Conservation (phyloP, 768 basidiomycete genomes). For the Trametes punicea region DNA sequence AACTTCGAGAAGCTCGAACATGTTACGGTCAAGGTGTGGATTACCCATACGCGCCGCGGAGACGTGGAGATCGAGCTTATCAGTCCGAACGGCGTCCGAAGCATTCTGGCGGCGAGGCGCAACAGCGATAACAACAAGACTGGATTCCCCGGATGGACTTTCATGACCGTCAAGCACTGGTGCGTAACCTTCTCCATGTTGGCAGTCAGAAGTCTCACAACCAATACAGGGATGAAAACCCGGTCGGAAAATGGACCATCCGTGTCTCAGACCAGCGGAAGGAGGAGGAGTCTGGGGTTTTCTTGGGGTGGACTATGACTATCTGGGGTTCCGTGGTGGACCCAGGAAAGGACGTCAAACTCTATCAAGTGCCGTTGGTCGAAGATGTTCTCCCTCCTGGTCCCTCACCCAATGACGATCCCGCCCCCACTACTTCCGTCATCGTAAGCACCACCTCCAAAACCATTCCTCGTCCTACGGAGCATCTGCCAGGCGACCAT, state of each 20-base stretch:
- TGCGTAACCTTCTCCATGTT: conserved; percentile 35
- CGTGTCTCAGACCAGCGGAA: conserved; percentile 77
- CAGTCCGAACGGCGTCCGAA: conserved; percentile 84
- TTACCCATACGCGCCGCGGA: conserved; percentile 79
- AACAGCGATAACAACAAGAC: conserved; percentile 55
- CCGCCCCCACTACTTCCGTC: conserved; percentile 34
- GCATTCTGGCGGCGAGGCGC: conserved; percentile 75
- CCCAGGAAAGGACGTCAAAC: conserved; percentile 50
- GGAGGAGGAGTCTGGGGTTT: conserved; percentile 51
- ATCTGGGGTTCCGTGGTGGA: conserved; percentile 91
- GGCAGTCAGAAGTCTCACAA: conserved; percentile 19
- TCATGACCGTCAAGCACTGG: conserved; percentile 99
- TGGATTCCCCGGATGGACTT: conserved; percentile 95
- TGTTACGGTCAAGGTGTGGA: conserved; percentile 90
- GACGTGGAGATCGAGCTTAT: conserved; percentile 89
- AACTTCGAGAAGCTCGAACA: conserved; percentile 93
- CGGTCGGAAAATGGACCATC: conserved; percentile 88
- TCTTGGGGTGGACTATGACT: conserved; percentile 89
- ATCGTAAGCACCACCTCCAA: conserved; percentile 45
- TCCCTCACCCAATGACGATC: conserved; percentile 34
- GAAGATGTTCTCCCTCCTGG: conserved; percentile 46
- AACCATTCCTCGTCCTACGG: conserved; percentile 80
- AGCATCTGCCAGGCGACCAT: conserved; percentile 83
- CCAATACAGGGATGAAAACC: conserved; percentile 79
- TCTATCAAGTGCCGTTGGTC: conserved; percentile 59